Conservation (phyloP, 495 filamentous ascomycete genomes). For the Penicillium maclennaniae region DNA sequence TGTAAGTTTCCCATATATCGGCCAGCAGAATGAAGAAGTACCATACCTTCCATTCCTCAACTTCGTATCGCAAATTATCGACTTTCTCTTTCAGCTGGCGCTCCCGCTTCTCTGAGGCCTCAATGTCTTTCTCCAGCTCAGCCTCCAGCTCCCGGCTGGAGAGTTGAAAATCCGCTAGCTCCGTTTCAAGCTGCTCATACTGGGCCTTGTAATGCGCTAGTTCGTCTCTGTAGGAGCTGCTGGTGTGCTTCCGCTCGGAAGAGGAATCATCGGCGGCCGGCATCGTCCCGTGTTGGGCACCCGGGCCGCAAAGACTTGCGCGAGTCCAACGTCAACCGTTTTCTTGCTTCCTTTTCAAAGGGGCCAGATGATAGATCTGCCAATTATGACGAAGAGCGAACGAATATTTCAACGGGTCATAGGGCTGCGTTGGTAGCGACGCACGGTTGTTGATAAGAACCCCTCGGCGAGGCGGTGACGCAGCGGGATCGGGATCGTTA, state of each 20-base stretch:
- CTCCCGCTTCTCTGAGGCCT: conserved; percentile 91
- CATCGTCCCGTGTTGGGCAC: conserved; percentile 40
- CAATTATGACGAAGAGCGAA: not conserved
- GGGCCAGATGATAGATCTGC: not conserved
- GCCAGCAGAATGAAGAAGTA: not conserved
- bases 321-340: conserved; percentile 19
- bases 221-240: conserved; percentile 62
- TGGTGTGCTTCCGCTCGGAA: conserved; percentile 57
- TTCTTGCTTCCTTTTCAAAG: not conserved
- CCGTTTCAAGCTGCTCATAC: conserved; percentile 87
- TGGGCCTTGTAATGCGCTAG: conserved; percentile 92
- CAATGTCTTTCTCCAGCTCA: conserved; percentile 94
- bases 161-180: conserved; percentile 90
- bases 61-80: conserved; percentile 78
- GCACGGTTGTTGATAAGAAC: conserved; percentile 32
- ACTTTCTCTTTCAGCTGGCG: conserved; percentile 79
- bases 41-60: conserved; percentile 96
- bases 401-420: conserved; percentile 14
- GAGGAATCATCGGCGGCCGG: conserved; percentile 59
- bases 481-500: conserved; percentile 27
- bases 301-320: conserved; percentile 21
- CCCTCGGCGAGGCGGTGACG: conserved; percentile 43
- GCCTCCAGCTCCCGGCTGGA: conserved; percentile 91
- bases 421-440: conserved; percentile 20
- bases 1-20: not conserved